Base-by-base conservation (phyloP, 1,139 yeast genomes). In the Sugiyamaella sp. region DNA sequence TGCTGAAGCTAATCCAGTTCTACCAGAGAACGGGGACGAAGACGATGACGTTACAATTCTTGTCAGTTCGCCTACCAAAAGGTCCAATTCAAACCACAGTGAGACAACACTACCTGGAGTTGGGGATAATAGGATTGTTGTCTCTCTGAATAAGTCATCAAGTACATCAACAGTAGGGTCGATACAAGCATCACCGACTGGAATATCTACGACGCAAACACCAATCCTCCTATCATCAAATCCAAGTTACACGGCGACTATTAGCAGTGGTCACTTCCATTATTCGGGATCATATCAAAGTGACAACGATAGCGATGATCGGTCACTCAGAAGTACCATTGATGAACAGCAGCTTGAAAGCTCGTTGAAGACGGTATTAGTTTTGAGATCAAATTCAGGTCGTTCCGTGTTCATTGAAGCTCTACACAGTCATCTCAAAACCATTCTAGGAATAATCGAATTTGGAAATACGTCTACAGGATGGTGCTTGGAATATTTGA, bases 401-500 rank as follows among this genome's bases (percentile, higher is more conserved):
- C 14, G 50, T 25, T n/a, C 35, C 2, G 22, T 19, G 2, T 46
- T 46, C 27, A 39, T 38, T 27, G 48, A 45, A 9, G 39, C 46
- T 1, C 49, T 56, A 5, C 53, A 55, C 21, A 33, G 25, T 4
- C 49, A 49, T 49, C 21, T 47, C 19, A 32, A 39, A 21, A 46
- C 29, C 12, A 29, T 51, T 14, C 50, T 52, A 3, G 33, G 21
- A 9, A 37, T 47, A 22, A 40, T 57, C 32, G 53, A 57, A 45
- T 39, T 49, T n/a, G n/a, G 14, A 47, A 52, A 1, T 29, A 45
- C 19, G n/a, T 45, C 54, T 33, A 51, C 57, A 33, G 48, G 46
- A 5, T 57, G 60, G 60, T 52, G 57, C 17, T 27, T 57, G 12
- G 50, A 57, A 40, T 55, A 57, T 33, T 24, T 55, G 20, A 45